Conservation (phyloP, 2,329 filamentous ascomycete species). For the Aspergillus luchuensis region DNA sequence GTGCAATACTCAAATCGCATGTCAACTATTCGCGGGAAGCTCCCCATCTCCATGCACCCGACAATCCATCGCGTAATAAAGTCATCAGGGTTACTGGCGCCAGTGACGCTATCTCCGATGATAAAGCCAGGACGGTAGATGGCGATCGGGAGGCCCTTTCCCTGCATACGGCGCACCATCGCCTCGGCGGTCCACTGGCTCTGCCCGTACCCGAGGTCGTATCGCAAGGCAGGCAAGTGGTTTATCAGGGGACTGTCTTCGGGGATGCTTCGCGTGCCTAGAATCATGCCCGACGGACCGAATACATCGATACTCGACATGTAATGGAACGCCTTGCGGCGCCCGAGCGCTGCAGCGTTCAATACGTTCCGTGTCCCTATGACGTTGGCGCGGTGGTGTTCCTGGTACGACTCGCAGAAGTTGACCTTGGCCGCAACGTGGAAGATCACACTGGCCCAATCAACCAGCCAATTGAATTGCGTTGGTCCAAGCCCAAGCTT, state of each 20-base stretch:
- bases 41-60: slow-evolving; percentile 35
- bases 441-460: slow-evolving; percentile 14
- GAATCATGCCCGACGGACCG: slow-evolving; percentile 12
- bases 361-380: slow-evolving; percentile 7
- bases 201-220: slow-evolving; percentile 56
- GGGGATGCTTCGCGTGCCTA: slow-evolving; percentile 3
- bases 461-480: slow-evolving; percentile 5
- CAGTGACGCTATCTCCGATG: slow-evolving; percentile 66
- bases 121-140: slow-evolving; percentile 82
- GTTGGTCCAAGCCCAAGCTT: slow-evolving; percentile 8
- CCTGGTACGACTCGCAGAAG: slow-evolving; percentile 12
- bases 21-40: no score
- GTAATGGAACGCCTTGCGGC: slow-evolving; percentile 15
- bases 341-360: slow-evolving; percentile 3
- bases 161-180: slow-evolving; percentile 71
- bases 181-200: slow-evolving; percentile 43
- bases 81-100: slow-evolving; percentile 69
- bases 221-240: slow-evolving; percentile 13
- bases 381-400: slow-evolving; percentile 13
- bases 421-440: slow-evolving; percentile 14
- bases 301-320: slow-evolving; percentile 14
- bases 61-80: slow-evolving; percentile 79
- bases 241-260: slow-evolving; percentile 14
- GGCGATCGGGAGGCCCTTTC: slow-evolving; percentile 67
- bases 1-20: no score